Evolutionary conservation across 345 rosid genomes (phyloP).

Genomic region (Microthlaspi erraticum): DNA sequence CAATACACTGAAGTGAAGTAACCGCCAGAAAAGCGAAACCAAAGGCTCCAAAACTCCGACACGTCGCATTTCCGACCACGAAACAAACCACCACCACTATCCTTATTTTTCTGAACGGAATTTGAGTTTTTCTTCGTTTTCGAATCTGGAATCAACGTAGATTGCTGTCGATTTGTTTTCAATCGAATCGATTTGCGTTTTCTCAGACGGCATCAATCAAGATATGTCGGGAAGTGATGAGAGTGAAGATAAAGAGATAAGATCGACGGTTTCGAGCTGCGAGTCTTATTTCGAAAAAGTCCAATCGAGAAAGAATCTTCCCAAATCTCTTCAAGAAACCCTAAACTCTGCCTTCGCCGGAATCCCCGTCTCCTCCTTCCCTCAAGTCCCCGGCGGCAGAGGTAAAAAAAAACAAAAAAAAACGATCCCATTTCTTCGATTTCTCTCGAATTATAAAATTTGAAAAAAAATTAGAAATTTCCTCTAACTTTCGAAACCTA

Average conservation of each 20-base stretch:
- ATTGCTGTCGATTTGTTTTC: neutral
- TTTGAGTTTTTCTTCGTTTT: neutral
- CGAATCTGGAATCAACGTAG: neutral
- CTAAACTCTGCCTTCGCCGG: constrained; percentile 72
- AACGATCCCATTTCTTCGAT: neutral
- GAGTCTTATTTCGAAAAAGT: constrained; percentile 76
- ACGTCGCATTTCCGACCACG: constrained; percentile 34
- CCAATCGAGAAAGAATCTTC: constrained; percentile 74
- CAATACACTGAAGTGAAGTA: neutral
- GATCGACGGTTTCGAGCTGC: constrained; percentile 52
- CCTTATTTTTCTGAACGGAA: neutral
- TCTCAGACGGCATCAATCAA: neutral
- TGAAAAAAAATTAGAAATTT: neutral
- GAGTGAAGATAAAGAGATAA: constrained; percentile 37
- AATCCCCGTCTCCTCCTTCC: constrained; percentile 83
- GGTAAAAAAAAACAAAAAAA: constrained; percentile 39
- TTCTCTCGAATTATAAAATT: neutral
- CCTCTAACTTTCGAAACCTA: neutral
- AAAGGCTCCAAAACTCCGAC: constrained; percentile 24
- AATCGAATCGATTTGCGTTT: constrained; percentile 6
- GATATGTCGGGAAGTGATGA: constrained; percentile 54
- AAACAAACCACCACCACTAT: constrained; percentile 18
- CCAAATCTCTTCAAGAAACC: constrained; percentile 68
- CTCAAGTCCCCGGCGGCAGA: constrained; percentile 76
- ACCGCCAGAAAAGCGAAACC: constrained; percentile 26